Base-by-base conservation (phyloP, 2,329 filamentous ascomycete genomes). In the Pseudogymnoascus sp. region DNA sequence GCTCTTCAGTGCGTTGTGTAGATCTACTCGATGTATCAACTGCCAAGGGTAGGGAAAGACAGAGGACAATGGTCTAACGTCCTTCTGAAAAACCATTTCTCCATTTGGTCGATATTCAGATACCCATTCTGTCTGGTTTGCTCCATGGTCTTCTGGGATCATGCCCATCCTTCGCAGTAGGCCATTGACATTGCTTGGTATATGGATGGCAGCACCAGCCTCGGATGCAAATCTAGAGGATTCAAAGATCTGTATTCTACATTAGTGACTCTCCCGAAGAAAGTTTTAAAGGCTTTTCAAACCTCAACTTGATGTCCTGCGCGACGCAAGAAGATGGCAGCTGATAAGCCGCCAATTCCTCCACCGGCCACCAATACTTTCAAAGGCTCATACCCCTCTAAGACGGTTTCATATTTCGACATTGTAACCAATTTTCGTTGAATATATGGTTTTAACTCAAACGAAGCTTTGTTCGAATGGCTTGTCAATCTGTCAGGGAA, bases 121-220 rank as follows among this genome's bases (percentile, higher is more conserved):
- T 18, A 75, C 16, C 65, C 72, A 63, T 63, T 49, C 49, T 60
- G 45, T 59, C 8, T 61, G 55, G 67, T 69, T 64, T 12, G 78
- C 75, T 1, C 78, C 78, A 43, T 74, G 74, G 0, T 71, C 69
- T 62, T 77, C 74, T 0, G 76, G 73, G 55, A 72, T 70, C 1
- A 82, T 66, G 0, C 79, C 79, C 59, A 81, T 70, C 37, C 77
- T 72, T 11, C 73, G 71, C 3, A 88, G 73, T 2, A 88, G 71
- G 0, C 83, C 82, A 70, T 86, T 85, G 2, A 79, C 75, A 67
- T 88, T 89, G 0, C 86, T 84, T 0, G 82, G 80, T 3, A 88
- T 70, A 67, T 88, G 84, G n/a, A 88, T 79, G 0, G 85, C 85
- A 2, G 85, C 84, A 0, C 85, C 85, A 1, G 78, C 73, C 70